Conservation (phyloP, 768 basidiomycete genomes). For the Leccinum uliginosum region DNA sequence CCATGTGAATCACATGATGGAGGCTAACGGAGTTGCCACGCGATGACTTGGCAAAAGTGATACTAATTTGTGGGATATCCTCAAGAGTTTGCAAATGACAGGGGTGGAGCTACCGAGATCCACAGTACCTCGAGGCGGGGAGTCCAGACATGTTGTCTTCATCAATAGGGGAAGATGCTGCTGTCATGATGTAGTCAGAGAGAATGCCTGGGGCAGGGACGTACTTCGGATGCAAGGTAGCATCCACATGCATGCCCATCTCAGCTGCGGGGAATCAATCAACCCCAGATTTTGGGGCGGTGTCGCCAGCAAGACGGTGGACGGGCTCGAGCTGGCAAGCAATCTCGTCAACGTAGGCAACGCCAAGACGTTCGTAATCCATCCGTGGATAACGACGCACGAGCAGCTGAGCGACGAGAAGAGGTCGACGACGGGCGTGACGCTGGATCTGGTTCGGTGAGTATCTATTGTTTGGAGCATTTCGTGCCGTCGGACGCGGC, state of each 20-base stretch:
- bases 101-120: slow-evolving; percentile 24
- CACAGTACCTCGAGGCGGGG: slow-evolving; percentile 16
- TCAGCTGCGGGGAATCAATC: slow-evolving; percentile 21
- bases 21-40: slow-evolving; percentile 23
- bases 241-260: slow-evolving; percentile 12
- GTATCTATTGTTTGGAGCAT: too few species aligned
- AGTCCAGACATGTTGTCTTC: slow-evolving; percentile 3
- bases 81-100: slow-evolving; percentile 28
- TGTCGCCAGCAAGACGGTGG: too few species aligned
- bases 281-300: slow-evolving; percentile 24
- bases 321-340: too few species aligned
- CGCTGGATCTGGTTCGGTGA: slow-evolving; percentile 51
- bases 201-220: slow-evolving; percentile 15
- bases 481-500: too few species aligned
- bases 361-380: too few species aligned
- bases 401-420: slow-evolving; percentile 50
- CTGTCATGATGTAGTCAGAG: slow-evolving; percentile 11
- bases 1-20: slow-evolving; percentile 27
- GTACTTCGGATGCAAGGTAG: slow-evolving; percentile 14
- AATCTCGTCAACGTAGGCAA: too few species aligned
- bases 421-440: slow-evolving; percentile 46
- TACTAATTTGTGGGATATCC: slow-evolving; percentile 29
- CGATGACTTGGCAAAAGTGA: slow-evolving; percentile 28
- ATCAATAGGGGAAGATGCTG: slow-evolving; percentile 10
- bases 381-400: slow-evolving; percentile 57